Base-by-base conservation (phyloP, 2,329 filamentous ascomycete genomes). In the Penicillium aurantiogriseum region DNA sequence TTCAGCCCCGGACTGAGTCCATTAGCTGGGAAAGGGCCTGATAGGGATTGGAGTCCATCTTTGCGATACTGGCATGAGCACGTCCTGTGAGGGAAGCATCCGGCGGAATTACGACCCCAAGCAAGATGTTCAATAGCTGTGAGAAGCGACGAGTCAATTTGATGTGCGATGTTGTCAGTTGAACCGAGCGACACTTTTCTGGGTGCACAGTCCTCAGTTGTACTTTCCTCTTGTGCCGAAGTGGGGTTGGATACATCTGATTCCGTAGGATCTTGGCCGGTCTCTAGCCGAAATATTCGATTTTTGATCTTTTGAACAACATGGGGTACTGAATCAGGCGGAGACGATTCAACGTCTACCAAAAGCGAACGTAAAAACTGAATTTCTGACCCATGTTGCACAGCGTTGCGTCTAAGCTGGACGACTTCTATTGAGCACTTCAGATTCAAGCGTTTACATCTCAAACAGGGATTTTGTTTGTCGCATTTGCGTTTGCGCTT, bases 71-170 rank as follows among this genome's bases (percentile, higher is more conserved):
- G 63, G 25, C 67, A 69, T 25, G 63, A 60, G 48, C 73, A 74
- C 17, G 64, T 61, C 13, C 69, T 63, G 48, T 75, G 73, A 2
- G 73, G 73, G 46, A 68, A 75, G 54, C 73, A 75, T 5, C 65
- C 62, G 5, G 68, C 67, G 15, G 66, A 69, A 46, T 73, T 71
- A 43, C 74, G 68, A n/a, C 71, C 72, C 74, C 74, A 76, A 2
- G 73, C 72, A 17, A 75, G 66, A 59, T 73, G 69, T 59, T 76
- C 74, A 13, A 76, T 67, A 1, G 71, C 69, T 0, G 71, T 72
- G 21, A 74, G 58, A 21, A 69, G 63, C 0, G 71, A 67, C 3
- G 69, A 57, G 36, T 69, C 65, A 23, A 62, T 64, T 43, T 57
- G 59, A 21, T 65, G 54, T 9, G 57, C 39, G 5, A 58, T 42